Evolutionary conservation across 495 filamentous ascomycete species (phyloP).

Genomic region (Lasiosphaeria hispida): DNA sequence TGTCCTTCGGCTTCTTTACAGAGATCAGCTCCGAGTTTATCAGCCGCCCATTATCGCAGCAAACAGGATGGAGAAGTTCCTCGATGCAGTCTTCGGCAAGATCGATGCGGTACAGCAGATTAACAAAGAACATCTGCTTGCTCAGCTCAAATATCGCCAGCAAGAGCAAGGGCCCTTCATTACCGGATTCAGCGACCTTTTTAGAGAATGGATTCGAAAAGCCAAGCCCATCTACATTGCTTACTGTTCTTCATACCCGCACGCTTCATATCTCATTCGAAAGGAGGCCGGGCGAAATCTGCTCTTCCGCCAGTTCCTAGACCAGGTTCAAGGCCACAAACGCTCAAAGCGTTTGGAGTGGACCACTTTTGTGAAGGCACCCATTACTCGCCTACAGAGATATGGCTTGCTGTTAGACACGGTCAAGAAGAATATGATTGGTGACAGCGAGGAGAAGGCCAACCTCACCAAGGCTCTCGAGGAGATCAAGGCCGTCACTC

Average conservation of each 20-base stretch:
- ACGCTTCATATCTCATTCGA: slow-evolving; percentile 76
- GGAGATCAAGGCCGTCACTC: slow-evolving; percentile 88
- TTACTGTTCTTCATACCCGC: slow-evolving; percentile 84
- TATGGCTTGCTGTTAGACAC: slow-evolving; percentile 82
- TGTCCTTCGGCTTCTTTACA: slow-evolving; percentile 78
- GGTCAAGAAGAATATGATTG: slow-evolving; percentile 77
- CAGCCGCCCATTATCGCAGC: slow-evolving; percentile 79
- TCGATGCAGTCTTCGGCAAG: slow-evolving; percentile 83
- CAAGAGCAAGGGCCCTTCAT: slow-evolving; percentile 96
- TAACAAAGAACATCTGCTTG: slow-evolving; percentile 90
- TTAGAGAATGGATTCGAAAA: slow-evolving; percentile 97
- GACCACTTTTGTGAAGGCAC: slow-evolving; percentile 90
- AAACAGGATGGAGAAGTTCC: slow-evolving; percentile 71
- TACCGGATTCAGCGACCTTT: slow-evolving; percentile 92
- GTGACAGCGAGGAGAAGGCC: slow-evolving; percentile 84
- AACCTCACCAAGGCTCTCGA: slow-evolving; percentile 86
- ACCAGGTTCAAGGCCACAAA: slow-evolving; percentile 73
- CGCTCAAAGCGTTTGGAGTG: slow-evolving; percentile 84
- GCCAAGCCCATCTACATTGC: slow-evolving; percentile 85
- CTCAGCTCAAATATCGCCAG: slow-evolving; percentile 95
- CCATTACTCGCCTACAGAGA: slow-evolving; percentile 88
- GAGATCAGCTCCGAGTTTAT: slow-evolving; percentile 71
- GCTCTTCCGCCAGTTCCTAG: slow-evolving; percentile 81
- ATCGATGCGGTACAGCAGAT: slow-evolving; percentile 85
- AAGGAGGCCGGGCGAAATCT: slow-evolving; percentile 83